phyloP scores from a whole-genome alignment of 805 yeast genomes.

The Candida gorgasii region DNA sequence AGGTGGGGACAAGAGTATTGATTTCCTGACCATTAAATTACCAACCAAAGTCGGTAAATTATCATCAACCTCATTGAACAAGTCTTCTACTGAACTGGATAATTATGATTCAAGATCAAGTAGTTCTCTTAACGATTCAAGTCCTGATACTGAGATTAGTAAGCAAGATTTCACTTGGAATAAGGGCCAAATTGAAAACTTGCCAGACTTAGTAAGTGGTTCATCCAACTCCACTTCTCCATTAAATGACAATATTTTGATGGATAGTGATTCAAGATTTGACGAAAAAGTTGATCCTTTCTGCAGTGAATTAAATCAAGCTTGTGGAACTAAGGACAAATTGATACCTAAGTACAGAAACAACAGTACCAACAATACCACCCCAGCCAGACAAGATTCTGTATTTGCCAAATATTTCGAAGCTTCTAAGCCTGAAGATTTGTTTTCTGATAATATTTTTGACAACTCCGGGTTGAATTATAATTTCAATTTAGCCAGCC shows the following conservation, averaged over 20 bases:
- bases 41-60: slow-evolving; percentile 34
- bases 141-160: slow-evolving; percentile 18
- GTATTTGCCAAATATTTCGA: slow-evolving; percentile 8
- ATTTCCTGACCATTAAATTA: slow-evolving; percentile 26
- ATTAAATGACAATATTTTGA: slow-evolving; percentile 35
- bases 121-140: slow-evolving; percentile 15
- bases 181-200: slow-evolving; percentile 9
- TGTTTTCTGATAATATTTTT: slow-evolving; percentile 13
- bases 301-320: slow-evolving; percentile 73
- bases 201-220: slow-evolving; percentile 40
- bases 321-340: slow-evolving; percentile 74
- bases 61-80: slow-evolving; percentile 9
- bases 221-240: slow-evolving; percentile 41
- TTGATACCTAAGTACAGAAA: slow-evolving; percentile 59
- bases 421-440: slow-evolving; percentile 1
- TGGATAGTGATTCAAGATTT: slow-evolving; percentile 42
- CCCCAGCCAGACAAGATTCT: slow-evolving; percentile 1
- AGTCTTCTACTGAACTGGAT: slow-evolving; percentile 8
- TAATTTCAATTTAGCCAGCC: slow-evolving; percentile 13
- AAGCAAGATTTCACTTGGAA: slow-evolving; percentile 14
- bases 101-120: slow-evolving; percentile 16
- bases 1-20: slow-evolving; percentile 30
- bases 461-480: slow-evolving; percentile 17
- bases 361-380: not conserved
- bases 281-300: slow-evolving; percentile 74